These are phyloP conservation scores for Geotrichum carabidarum DNA, from an alignment of 1,139 yeast species.

Conservation along the genomic window DNA sequence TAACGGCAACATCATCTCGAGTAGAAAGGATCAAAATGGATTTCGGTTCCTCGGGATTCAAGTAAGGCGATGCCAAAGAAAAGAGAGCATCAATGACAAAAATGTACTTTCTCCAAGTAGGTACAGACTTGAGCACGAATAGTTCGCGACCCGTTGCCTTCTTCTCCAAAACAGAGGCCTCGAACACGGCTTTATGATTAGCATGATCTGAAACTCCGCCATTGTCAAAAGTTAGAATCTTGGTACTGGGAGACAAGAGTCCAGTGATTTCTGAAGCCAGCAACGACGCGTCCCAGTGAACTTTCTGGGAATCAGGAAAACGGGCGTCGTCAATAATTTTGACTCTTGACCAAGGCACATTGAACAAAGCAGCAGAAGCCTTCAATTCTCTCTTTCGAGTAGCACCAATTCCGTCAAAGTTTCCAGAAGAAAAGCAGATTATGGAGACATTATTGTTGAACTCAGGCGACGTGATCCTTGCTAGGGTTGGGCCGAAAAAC, in stretches of 20 bases:
- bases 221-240: slow-evolving; percentile 74
- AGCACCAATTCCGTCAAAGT: slow-evolving; percentile 66
- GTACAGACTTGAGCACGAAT: slow-evolving; percentile 34
- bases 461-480: slow-evolving; percentile 40
- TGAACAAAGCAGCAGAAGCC: slow-evolving; percentile 54
- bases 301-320: slow-evolving; percentile 66
- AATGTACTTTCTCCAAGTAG: slow-evolving; percentile 38
- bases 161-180: slow-evolving; percentile 43
- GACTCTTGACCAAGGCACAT: slow-evolving; percentile 43
- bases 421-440: slow-evolving; percentile 74
- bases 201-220: slow-evolving; percentile 80
- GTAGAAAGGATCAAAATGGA: slow-evolving; percentile 30
- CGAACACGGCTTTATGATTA: slow-evolving; percentile 67
- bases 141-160: slow-evolving; percentile 5
- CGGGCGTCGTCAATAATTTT: slow-evolving; percentile 42
- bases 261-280: slow-evolving; percentile 31
- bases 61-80: slow-evolving; percentile 18
- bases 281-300: slow-evolving; percentile 57
- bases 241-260: slow-evolving; percentile 30
- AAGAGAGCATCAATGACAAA: slow-evolving; percentile 34
- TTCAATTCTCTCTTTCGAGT: slow-evolving; percentile 56
- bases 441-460: slow-evolving; percentile 51
- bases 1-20: slow-evolving; percentile 53
- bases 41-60: slow-evolving; percentile 24
- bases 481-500: slow-evolving; percentile 85